These are phyloP conservation scores for Botryosphaeria agaves DNA, from an alignment of 2,329 filamentous ascomycete species.

Conservation along the genomic window DNA sequence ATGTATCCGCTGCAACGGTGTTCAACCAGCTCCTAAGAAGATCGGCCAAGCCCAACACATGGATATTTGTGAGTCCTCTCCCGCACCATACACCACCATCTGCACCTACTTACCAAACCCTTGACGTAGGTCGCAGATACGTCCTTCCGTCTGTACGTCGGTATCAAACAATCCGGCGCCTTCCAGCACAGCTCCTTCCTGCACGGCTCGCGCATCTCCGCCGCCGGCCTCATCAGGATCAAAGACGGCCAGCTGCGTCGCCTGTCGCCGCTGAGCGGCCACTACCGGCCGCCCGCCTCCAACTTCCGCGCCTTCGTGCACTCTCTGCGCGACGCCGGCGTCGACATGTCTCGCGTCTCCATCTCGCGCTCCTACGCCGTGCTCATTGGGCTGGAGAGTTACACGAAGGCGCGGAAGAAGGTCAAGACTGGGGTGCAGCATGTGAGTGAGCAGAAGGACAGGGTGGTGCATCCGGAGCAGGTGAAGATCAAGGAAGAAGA, in stretches of 20 bases:
- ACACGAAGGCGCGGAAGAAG: slow-evolving; percentile 49
- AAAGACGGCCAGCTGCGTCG: slow-evolving; percentile 62
- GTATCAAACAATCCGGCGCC: slow-evolving; percentile 73
- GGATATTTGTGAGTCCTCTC: slow-evolving; percentile 54
- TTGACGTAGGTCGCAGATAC: slow-evolving; percentile 49
- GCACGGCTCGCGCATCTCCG: slow-evolving; percentile 62
- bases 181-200: slow-evolving; percentile 89
- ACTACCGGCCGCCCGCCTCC: slow-evolving; percentile 68
- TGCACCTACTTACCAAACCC: not conserved
- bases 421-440: slow-evolving; percentile 31
- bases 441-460: slow-evolving; percentile 34
- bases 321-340: slow-evolving; percentile 52
- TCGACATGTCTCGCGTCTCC: slow-evolving; percentile 62
- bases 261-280: slow-evolving; percentile 51
- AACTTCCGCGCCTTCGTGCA: slow-evolving; percentile 74
- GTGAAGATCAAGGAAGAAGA: slow-evolving; percentile 27
- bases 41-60: slow-evolving; percentile 70
- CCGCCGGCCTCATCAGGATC: slow-evolving; percentile 73
- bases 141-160: slow-evolving; percentile 68
- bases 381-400: slow-evolving; percentile 66
- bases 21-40: slow-evolving; percentile 65
- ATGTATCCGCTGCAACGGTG: slow-evolving; percentile 54
- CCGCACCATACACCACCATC: not conserved
- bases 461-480: slow-evolving; percentile 43
- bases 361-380: slow-evolving; percentile 72